Conservation (phyloP, 345 rosid genomes). For the Boechera stricta region DNA sequence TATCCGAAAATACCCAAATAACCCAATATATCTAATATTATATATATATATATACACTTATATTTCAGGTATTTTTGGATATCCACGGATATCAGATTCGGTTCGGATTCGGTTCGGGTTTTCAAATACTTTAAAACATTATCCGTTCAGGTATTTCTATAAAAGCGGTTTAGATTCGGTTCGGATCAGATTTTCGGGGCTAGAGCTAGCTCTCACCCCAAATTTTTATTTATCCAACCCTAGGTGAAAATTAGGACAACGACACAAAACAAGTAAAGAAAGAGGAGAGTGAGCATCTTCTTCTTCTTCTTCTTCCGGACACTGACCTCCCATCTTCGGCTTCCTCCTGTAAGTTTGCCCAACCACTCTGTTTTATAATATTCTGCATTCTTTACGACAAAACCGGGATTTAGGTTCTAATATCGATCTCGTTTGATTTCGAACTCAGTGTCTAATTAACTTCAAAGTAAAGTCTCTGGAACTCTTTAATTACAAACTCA, state of each 20-base stretch:
- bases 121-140: too few species aligned
- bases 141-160: too few species aligned
- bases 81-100: too few species aligned
- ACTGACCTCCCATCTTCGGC: slow-evolving; percentile 22
- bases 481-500: neutral
- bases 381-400: slow-evolving; percentile 6
- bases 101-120: too few species aligned
- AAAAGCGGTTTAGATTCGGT: too few species aligned
- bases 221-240: neutral
- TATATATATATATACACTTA: too few species aligned
- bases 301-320: slow-evolving; percentile 23
- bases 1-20: too few species aligned
- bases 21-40: too few species aligned
- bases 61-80: too few species aligned
- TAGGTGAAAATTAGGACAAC: neutral
- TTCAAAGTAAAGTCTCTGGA: neutral
- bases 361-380: neutral
- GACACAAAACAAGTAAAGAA: neutral
- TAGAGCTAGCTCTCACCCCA: too few species aligned
- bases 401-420: neutral
- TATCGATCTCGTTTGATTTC: slow-evolving; percentile 26
- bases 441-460: neutral
- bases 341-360: slow-evolving; percentile 22
- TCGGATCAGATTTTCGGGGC: too few species aligned
- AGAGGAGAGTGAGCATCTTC: neutral